phyloP scores from a whole-genome alignment of 495 filamentous ascomycete species.

The Aspergillus taichungensis region DNA sequence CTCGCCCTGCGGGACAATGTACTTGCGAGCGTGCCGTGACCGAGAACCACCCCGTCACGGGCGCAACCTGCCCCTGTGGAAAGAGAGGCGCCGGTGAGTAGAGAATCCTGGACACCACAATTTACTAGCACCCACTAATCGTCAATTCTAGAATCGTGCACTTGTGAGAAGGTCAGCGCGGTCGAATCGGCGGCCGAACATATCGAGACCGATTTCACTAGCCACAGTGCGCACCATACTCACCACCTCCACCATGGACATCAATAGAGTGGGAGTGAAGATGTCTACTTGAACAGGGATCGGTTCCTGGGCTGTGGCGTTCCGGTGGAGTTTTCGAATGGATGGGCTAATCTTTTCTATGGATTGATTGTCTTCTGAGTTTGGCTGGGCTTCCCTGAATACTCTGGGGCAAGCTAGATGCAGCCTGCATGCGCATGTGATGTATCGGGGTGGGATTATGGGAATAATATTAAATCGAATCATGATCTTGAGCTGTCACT shows the following conservation, averaged over 20 bases:
- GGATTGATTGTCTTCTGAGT: too few species aligned
- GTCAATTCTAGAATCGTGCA: conserved; percentile 57
- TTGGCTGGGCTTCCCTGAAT: too few species aligned
- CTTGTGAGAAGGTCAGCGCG: conserved; percentile 65
- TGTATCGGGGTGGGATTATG: too few species aligned
- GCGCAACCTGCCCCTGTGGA: conserved; percentile 67
- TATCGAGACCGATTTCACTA: conserved; percentile 75
- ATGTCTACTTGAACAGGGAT: conserved; percentile 1
- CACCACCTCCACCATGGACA: too few species aligned
- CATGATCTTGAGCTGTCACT: too few species aligned
- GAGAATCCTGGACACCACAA: not conserved
- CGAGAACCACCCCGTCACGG: conserved; percentile 59
- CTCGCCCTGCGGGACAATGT: conserved; percentile 69
- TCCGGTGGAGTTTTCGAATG: too few species aligned
- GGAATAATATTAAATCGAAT: too few species aligned
- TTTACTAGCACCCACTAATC: not conserved
- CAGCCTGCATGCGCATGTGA: too few species aligned
- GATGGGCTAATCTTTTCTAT: too few species aligned
- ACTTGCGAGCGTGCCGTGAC: conserved; percentile 64
- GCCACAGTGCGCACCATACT: conserved; percentile 13
- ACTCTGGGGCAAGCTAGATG: too few species aligned
- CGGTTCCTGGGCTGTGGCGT: too few species aligned
- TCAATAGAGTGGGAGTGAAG: not conserved
- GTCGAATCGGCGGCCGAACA: conserved; percentile 34
- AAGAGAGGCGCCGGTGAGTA: conserved; percentile 57